Conservation (phyloP, 495 filamentous ascomycete genomes). For the Talaromyces thailandensis region DNA sequence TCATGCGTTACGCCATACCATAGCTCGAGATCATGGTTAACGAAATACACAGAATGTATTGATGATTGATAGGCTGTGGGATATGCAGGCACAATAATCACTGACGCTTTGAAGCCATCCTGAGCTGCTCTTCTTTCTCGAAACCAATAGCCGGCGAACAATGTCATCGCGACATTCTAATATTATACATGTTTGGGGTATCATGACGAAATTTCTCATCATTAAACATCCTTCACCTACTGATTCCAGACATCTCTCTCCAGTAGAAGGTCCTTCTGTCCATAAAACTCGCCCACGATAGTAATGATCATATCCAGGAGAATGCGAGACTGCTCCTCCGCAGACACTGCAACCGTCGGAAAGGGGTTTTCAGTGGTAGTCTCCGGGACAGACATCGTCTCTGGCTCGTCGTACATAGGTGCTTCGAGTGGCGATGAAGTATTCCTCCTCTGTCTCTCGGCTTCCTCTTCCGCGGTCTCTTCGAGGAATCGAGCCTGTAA, state of each 20-base stretch:
- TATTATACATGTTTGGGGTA: neutral
- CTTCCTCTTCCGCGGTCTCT: neutral
- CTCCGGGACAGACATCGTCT: neutral
- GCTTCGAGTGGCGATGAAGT: slow-evolving; percentile 7
- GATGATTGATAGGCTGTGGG: no score
- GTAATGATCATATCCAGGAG: slow-evolving; percentile 90
- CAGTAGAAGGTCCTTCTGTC: slow-evolving; percentile 78
- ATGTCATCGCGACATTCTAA: no score
- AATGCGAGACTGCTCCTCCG: slow-evolving; percentile 22
- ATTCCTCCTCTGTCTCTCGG: slow-evolving; percentile 6
- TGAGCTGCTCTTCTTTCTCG: no score
- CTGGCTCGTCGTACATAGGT: neutral
- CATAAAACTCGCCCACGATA: slow-evolving; percentile 81
- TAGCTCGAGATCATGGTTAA: no score
- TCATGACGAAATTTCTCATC: neutral
- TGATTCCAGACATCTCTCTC: slow-evolving; percentile 45
- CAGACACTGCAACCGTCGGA: neutral
- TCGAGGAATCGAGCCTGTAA: slow-evolving; percentile 40
- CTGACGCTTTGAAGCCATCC: no score
- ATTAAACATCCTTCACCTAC: neutral
- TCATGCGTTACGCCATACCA: no score
- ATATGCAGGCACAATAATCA: no score
- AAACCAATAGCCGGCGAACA: no score
- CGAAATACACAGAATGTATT: no score
- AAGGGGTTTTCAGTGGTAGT: neutral